Evolutionary conservation across 2,329 filamentous ascomycete species (phyloP), one percentile per base, ranked within the genome.

Genomic region (Escovopsis sp.): DNA sequence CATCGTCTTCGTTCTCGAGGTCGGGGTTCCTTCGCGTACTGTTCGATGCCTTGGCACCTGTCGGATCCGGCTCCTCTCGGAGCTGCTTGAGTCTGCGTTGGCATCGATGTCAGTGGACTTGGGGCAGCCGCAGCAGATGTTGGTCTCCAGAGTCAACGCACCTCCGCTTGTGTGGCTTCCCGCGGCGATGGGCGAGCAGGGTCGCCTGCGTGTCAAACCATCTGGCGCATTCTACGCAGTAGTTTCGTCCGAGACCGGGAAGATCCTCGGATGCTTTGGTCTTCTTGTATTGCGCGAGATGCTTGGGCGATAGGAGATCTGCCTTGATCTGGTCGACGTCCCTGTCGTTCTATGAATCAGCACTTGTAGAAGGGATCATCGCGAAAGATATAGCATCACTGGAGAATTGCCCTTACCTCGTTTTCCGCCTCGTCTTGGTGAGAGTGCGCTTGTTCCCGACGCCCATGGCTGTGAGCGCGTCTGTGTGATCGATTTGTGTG

Each of bases 121-220:
- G 28, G 8, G 11, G 28, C 28, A 32, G 28, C 6, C 1, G 30
- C 33, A 34, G 11, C 11, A 19, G 10, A 9, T 10, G n/a, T 9
- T 12, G 12, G 12, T 15, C 15, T 30, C 12, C 6, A 10, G 35
- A 28, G 8, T 5, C 23, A 35, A 10, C 40, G 33, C 39, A 57
- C 85, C 83, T 82, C 68, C 87, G 77, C 74, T 88, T 95, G 65
- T 98, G 91, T 49, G 85, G 85, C 66, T 95, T 98, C 53, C 85
- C 86, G 61, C 82, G 85, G 44, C 71, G 70, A 64, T 98, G 91
- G 26, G 75, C 70, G 33, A 72, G 69, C 45, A 94, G 67, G 53
- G 85, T 93, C 53, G 73, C 62, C 51, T 91, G 83, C 40, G 79
- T 82, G 61, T 96, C 89, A 60, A 93, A 96, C 82, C 85, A 96